Evolutionary conservation across 331 rosid genomes (phyloP), one percentile per base, ranked within the genome.

Genomic region (Spiraea crenata): DNA sequence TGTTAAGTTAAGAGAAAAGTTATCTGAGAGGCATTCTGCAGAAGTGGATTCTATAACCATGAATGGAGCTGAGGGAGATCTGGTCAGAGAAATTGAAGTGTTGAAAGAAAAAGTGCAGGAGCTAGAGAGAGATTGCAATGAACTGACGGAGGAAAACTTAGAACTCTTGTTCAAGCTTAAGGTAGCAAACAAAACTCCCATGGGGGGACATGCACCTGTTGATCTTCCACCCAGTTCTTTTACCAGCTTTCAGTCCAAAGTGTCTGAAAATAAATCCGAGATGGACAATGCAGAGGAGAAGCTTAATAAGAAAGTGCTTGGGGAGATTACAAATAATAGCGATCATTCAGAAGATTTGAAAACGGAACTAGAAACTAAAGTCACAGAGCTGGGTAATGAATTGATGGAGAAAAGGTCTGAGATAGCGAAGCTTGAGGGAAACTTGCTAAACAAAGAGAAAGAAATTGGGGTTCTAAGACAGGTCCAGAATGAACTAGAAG

Each of bases 101-200:
- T 78, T 95, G 79, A 88, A 78, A 77, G 93, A 85, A 74, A 95
- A 91, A 79, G 71, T 95, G 80, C 82, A 87, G 79, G 98, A 89
- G 81, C 90, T 91, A 70, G 99, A 95, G 84, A 80, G 75, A 73
- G 99, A 95, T 80, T 91, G 99, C 80, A 88, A 81, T 75, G 99
- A 95, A 85, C 82, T 95, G 76, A 95, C 99, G 0, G 90, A 95
- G 9, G 99, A 95, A 85, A 95, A 95, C 84, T 88, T 95, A 57
- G 96, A 89, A 35, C 97, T 95, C 82, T 67, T 91, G 69, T 72
- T 81, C 88, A 86, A 89, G 92, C 96, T 91, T 58, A 95, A 85
- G 83, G 92, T 85, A 85, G 82, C 85, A 47, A 84, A 86, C 64
- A 80, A 80, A 37, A 76, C 46, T 68, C 73, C 79, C 16, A 81